phyloP scores from a whole-genome alignment of 768 basidiomycete species.

The Asterophora lycoperdoides region DNA sequence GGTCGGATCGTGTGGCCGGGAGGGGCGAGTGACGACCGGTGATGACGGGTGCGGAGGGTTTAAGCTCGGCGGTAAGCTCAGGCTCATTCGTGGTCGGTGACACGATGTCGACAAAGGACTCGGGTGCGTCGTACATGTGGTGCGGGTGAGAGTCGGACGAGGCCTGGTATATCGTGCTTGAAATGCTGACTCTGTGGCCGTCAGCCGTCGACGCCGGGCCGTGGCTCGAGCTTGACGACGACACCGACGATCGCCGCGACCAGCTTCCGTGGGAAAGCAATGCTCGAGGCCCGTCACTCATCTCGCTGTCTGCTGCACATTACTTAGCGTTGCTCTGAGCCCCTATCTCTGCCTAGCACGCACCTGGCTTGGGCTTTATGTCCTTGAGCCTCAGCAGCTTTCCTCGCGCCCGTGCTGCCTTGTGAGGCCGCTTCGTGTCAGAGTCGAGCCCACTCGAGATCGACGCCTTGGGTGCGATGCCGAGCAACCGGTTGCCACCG shows the following conservation, averaged over 20 bases:
- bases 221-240: slow-evolving; percentile 25
- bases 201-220: slow-evolving; percentile 33
- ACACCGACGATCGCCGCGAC: slow-evolving; percentile 22
- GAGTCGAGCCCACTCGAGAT: slow-evolving; percentile 2
- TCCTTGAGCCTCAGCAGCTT: slow-evolving; percentile 15
- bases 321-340: no score
- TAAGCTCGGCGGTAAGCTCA: slow-evolving; percentile 19
- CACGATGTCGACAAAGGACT: slow-evolving; percentile 33
- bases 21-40: slow-evolving; percentile 19
- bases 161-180: slow-evolving; percentile 36
- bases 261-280: slow-evolving; percentile 30
- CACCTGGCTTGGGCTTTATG: slow-evolving; percentile 4
- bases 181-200: slow-evolving; percentile 39
- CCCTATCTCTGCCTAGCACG: neutral
- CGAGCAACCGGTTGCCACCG: slow-evolving; percentile 15
- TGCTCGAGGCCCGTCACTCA: slow-evolving; percentile 12
- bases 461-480: slow-evolving; percentile 5
- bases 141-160: slow-evolving; percentile 26
- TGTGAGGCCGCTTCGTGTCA: slow-evolving; percentile 11
- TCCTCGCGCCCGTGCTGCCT: slow-evolving; percentile 15
- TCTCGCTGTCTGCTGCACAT: neutral
- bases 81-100: slow-evolving; percentile 26
- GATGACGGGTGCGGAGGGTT: slow-evolving; percentile 17
- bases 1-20: slow-evolving; percentile 50
- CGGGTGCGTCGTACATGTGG: slow-evolving; percentile 18